phyloP scores from a whole-genome alignment of 148 eudicot species.

The Beta vulgaris region DNA sequence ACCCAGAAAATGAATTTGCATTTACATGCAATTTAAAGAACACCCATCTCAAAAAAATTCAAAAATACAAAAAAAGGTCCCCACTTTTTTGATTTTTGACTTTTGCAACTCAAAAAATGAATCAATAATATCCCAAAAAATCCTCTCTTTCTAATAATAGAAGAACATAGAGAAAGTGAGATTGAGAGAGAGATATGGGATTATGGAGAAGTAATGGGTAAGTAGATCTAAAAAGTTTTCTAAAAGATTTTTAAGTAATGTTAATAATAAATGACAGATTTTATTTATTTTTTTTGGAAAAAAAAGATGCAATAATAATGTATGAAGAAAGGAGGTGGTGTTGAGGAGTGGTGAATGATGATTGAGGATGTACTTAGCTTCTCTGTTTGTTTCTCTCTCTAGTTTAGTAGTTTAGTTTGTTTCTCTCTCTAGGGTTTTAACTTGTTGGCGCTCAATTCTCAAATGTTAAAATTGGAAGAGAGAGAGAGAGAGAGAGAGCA shows the following conservation, averaged over 20 bases:
- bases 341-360: not conserved
- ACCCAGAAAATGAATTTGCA: conserved; percentile 18
- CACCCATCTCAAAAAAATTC: conserved; percentile 22
- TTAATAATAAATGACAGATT: not conserved
- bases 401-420: not conserved
- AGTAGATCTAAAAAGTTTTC: conserved; percentile 26
- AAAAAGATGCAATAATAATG: conserved; percentile 15
- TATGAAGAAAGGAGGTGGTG: conserved; percentile 4
- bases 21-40: conserved; percentile 25
- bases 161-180: conserved; percentile 20
- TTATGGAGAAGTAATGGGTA: conserved; percentile 34
- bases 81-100: conserved; percentile 19
- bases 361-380: not conserved
- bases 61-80: conserved; percentile 18
- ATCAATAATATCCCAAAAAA: not conserved
- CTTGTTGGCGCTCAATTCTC: conserved; percentile 37
- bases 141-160: conserved; percentile 27
- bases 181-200: not conserved
- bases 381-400: conserved; percentile 14
- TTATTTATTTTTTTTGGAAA: not conserved
- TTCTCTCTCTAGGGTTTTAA: conserved; percentile 32
- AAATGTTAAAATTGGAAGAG: conserved; percentile 23
- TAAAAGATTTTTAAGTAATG: not conserved
- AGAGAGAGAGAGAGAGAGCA: no score
- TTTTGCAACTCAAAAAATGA: conserved; percentile 5